Percentiles rank a stretch among this genome's conserved stretches.
phyloP scores from a whole-genome alignment of 257 asterid genomes.

The Petunia axillaris region DNA sequence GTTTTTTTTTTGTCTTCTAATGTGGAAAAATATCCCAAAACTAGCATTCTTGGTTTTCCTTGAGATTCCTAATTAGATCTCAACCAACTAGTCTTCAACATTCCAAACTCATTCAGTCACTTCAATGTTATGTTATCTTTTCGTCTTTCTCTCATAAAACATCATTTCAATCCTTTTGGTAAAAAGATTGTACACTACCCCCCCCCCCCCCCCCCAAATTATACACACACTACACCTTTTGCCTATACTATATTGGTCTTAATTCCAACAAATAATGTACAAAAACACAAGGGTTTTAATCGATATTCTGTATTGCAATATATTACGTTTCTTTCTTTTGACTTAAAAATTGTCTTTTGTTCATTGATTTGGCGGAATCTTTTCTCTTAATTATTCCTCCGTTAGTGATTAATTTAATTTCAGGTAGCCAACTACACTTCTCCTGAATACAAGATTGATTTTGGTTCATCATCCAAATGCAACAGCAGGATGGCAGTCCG shows the following conservation, averaged over 20 bases:
- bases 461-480: constrained; percentile 68
- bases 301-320: too few relatives aligned
- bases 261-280: not conserved
- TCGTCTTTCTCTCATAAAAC: not conserved
- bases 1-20: constrained; percentile 45
- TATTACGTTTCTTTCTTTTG: not conserved
- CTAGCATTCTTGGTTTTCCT: constrained; percentile 2
- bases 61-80: constrained; percentile 33
- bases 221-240: not conserved
- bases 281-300: not conserved
- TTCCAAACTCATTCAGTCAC: constrained; percentile 61
- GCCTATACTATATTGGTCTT: not conserved
- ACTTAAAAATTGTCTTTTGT: not conserved
- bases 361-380: not conserved
- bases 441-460: constrained; percentile 53
- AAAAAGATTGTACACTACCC: too few relatives aligned
- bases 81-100: constrained; percentile 34
- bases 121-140: constrained; percentile 43
- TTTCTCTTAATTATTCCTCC: not conserved
- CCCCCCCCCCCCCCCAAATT: not conserved
- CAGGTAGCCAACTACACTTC: constrained; percentile 50
- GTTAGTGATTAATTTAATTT: constrained; percentile 5
- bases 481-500: constrained; percentile 46
- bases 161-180: not conserved
- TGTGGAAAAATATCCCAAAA: constrained; percentile 46